These are phyloP conservation scores for Alectoria sarmentosa DNA, from an alignment of 495 filamentous ascomycete genomes.

Conservation along the genomic window DNA sequence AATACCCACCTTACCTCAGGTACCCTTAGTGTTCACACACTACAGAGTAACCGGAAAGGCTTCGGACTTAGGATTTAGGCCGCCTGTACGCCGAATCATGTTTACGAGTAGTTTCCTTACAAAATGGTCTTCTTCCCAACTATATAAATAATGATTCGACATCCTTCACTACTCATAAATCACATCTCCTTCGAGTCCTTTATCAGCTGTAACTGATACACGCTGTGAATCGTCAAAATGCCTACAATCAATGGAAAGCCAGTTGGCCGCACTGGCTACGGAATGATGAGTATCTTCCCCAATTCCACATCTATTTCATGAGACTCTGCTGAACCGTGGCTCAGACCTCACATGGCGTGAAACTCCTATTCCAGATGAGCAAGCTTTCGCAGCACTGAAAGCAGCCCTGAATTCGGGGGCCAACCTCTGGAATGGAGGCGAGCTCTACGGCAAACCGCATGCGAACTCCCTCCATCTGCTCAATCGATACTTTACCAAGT, in stretches of 20 bases:
- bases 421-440: conserved; percentile 76
- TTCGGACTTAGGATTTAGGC: background rate
- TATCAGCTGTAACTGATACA: background rate
- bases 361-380: conserved; percentile 47
- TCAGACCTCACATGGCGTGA: conserved; percentile 72
- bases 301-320: background rate
- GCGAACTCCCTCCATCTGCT: conserved; percentile 57
- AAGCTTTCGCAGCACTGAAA: conserved; percentile 61
- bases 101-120: too few species aligned
- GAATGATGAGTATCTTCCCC: conserved; percentile 45
- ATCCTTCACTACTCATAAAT: background rate
- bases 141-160: background rate
- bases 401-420: conserved; percentile 57
- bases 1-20: background rate
- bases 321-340: conserved; percentile 34
- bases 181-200: background rate
- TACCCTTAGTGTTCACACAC: too few species aligned
- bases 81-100: too few species aligned
- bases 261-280: conserved; percentile 50
- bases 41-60: too few species aligned
- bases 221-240: conserved; percentile 17
- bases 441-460: conserved; percentile 68
- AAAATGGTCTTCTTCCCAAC: background rate
- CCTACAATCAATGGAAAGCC: conserved; percentile 42
- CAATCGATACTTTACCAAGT: conserved; percentile 50